Base-by-base conservation (phyloP, 768 basidiomycete genomes). In the Lentinula edodes region DNA sequence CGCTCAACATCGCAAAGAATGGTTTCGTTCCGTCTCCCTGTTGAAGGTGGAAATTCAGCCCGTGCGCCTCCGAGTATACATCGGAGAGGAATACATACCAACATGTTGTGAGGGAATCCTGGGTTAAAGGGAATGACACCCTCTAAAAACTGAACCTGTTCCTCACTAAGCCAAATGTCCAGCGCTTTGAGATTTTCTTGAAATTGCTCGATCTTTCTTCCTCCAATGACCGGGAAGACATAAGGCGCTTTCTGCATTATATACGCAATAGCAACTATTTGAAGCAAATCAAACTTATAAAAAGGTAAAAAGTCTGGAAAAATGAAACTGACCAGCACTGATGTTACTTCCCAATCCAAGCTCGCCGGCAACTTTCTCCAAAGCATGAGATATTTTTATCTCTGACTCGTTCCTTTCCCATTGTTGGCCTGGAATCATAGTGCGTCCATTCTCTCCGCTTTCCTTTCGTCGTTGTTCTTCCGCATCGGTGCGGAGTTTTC, bases 291-390 rank as follows among this genome's bases (percentile, higher is more conserved):
- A 43, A 23, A 28, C 28, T 2, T 28, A 23, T 23, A 23, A 23
- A 28, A 28, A 28, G 28, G 28, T 28, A 2, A 28, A 28, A 23
- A 32, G 34, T 36, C 34, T 2, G 36, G 28, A 5, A 28, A 3
- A 28, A 28, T 3, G n/a, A 43, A 6, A 38, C 35, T 39, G 16
- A 60, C 59, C 59, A 18, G 59, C 48, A 51, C 69, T 43, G 65
- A 73, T 52, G 8, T 54, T 38, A 67, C 67, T 68, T 61, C 75
- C 70, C 0, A 71, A 69, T 0, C 75, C 78, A 8, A 80, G 68
- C 54, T 81, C 71, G 28, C 69, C 66, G 0, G 79, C 77, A 41
- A 81, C 72, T 57, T 74, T 68, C 51, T 76, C 77, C 34, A 79
- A 68, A 1, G 72, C 75, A 5, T 60, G 61, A 48, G 70, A 73